Evolutionary conservation across 192 early-diverging fungal species (phyloP).

Genomic region (Coemansia aciculifera): DNA sequence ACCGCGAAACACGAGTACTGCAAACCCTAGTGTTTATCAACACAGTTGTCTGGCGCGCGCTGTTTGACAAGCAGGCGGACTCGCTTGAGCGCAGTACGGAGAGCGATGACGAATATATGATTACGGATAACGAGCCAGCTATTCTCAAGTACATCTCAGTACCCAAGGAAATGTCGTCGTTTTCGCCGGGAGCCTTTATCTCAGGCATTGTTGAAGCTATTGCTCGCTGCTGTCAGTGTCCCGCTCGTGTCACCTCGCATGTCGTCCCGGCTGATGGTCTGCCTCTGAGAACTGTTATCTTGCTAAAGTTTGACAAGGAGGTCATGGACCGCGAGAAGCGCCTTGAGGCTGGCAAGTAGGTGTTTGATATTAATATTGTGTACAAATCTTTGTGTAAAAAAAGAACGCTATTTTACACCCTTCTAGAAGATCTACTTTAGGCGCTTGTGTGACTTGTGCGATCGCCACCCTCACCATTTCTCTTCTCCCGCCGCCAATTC

Average conservation of each 20-base stretch:
- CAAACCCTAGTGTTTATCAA: slow-evolving; percentile 92
- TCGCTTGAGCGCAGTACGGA: slow-evolving; percentile 95
- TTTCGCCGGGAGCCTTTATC: slow-evolving; percentile 93
- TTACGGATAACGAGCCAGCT: slow-evolving; percentile 95
- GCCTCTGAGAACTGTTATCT: slow-evolving; percentile 88
- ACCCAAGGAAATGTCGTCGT: slow-evolving; percentile 87
- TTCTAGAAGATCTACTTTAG: background rate
- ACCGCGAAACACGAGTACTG: slow-evolving; percentile 87
- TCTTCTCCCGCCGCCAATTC: background rate
- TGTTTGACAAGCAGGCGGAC: slow-evolving; percentile 97
- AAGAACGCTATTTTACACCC: background rate
- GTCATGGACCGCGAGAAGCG: slow-evolving; percentile 76
- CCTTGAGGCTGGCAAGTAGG: slow-evolving; percentile 57
- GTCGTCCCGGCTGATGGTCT: slow-evolving; percentile 83
- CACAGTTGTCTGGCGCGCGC: slow-evolving; percentile 87
- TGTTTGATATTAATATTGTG: background rate
- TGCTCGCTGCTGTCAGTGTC: slow-evolving; percentile 84
- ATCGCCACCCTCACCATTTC: background rate
- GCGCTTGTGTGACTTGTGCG: background rate
- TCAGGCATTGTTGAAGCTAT: slow-evolving; percentile 97
- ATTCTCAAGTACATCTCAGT: slow-evolving; percentile 90
- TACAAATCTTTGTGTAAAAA: background rate
- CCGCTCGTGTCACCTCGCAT: slow-evolving; percentile 81
- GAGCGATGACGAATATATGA: slow-evolving; percentile 99
- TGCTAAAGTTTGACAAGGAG: slow-evolving; percentile 92